Conservation (phyloP, 106 monocot species). For the Vanilla planifolia region DNA sequence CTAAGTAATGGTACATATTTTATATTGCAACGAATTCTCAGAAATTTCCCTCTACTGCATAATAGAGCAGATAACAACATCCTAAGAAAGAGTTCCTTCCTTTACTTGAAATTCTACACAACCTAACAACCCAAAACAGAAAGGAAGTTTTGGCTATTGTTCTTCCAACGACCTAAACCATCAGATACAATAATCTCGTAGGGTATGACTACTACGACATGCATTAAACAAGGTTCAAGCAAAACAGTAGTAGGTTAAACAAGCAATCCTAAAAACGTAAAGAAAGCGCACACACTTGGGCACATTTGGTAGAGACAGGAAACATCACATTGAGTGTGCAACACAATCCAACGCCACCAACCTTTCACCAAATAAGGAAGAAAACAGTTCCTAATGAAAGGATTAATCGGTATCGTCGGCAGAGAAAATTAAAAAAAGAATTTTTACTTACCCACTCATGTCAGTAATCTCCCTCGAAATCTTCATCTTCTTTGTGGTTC, state of each 20-base stretch:
- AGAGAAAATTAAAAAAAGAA: background rate
- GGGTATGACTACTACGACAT: no score
- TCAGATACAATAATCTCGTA: no score
- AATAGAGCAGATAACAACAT: no score
- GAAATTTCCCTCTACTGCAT: no score
- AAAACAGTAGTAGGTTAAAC: background rate
- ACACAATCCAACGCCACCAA: background rate
- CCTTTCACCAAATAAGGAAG: background rate
- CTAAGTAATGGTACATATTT: no score
- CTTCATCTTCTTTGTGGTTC: slow-evolving; percentile 82
- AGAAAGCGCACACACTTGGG: background rate
- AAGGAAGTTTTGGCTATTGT: no score
- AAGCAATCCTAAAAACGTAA: background rate
- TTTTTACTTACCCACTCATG: slow-evolving; percentile 39
- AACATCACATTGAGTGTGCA: background rate
- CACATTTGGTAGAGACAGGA: background rate
- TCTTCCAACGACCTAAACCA: no score
- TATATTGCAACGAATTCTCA: no score
- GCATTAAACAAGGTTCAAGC: no score
- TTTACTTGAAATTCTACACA: no score
- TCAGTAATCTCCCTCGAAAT: slow-evolving; percentile 74
- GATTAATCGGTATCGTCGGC: background rate
- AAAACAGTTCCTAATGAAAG: background rate
- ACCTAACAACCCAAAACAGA: no score
- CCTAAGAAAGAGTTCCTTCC: no score